phyloP scores from a whole-genome alignment of 2,329 filamentous ascomycete species.

The Acrocalymma vagum region DNA sequence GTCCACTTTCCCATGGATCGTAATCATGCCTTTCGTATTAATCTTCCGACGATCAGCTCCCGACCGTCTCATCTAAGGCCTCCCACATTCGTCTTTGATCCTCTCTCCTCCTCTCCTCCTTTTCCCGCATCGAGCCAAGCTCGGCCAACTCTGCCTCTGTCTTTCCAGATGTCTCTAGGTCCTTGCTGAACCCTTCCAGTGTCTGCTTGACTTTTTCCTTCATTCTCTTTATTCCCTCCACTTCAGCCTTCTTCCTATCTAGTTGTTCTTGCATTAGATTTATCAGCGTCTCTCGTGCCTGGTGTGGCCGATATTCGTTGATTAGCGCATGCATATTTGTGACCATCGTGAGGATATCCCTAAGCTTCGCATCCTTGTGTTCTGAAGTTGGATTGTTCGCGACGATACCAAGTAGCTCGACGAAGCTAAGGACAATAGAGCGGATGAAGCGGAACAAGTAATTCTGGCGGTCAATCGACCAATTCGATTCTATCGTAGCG shows the following conservation, averaged over 20 bases:
- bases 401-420: constrained; percentile 81
- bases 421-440: constrained; percentile 85
- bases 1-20: too few relatives aligned
- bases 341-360: constrained; percentile 81
- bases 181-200: constrained; percentile 69
- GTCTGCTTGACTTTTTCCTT: constrained; percentile 77
- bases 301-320: constrained; percentile 93
- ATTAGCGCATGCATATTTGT: constrained; percentile 93
- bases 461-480: constrained; percentile 60
- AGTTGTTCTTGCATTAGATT: constrained; percentile 87
- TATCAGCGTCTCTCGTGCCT: constrained; percentile 88
- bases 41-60: constrained; percentile 14
- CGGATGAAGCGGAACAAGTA: constrained; percentile 82
- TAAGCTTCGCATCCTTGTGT: constrained; percentile 74
- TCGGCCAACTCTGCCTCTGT: constrained; percentile 21
- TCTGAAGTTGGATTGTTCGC: constrained; percentile 70
- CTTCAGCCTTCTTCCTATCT: constrained; percentile 75
- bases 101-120: constrained; percentile 26
- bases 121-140: constrained; percentile 15
- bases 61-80: constrained; percentile 44
- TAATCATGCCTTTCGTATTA: background rate
- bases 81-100: constrained; percentile 46
- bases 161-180: constrained; percentile 12
- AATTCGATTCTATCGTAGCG: too few relatives aligned
- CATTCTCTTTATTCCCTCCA: constrained; percentile 71